Base-by-base conservation (phyloP, 2,329 filamentous ascomycete genomes). In the Aspergillus sp. region DNA sequence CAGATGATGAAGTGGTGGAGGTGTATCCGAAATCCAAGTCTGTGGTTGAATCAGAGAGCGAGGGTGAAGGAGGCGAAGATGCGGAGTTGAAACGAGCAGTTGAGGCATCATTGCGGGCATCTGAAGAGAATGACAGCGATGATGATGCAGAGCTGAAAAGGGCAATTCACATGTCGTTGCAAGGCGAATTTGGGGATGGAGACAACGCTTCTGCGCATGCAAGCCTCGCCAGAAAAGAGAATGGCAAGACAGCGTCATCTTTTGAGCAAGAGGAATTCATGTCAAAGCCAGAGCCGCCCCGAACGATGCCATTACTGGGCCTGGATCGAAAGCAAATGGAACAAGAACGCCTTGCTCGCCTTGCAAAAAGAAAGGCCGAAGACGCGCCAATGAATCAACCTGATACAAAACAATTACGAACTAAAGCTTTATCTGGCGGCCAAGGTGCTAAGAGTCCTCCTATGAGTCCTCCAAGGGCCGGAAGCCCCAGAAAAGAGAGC, bases 241-340 rank as follows among this genome's bases (percentile, higher is more conserved):
- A 30, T n/a, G 9, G 38, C 41, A 9, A 30, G 45, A 39, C n/a
- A 29, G 5, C 29, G 41, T 29, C 6, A 19, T 19, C 19, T 19
- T 19, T 19, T 19, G 19, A 19, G 19, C 19, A 19, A 19, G 19
- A 19, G 19, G 2, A 19, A 19, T 19, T 19, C 19, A 19, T 41
- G 19, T 30, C 30, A 38, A 32, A 32, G 9, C 42, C 42, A 19
- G 29, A 46, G 32, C 28, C 38, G 4, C 6, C 45, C 29, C 32
- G 42, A 9, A 28, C 41, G 5, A 48, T 45, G 7, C 72, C 74
- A 0, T 56, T 80, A 0, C 59, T 77, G 4, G 76, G 77, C 3
- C 66, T 94, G 1, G 79, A 95, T 68, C 79, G 90, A 33, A 88
- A 83, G 65, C 78, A 81, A 44, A 93, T 95, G 88, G 91, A 96